Evolutionary conservation across 1,284 basidiomycete genomes (phyloP).

Genomic region (Erythrobasidium hasegawianum): DNA sequence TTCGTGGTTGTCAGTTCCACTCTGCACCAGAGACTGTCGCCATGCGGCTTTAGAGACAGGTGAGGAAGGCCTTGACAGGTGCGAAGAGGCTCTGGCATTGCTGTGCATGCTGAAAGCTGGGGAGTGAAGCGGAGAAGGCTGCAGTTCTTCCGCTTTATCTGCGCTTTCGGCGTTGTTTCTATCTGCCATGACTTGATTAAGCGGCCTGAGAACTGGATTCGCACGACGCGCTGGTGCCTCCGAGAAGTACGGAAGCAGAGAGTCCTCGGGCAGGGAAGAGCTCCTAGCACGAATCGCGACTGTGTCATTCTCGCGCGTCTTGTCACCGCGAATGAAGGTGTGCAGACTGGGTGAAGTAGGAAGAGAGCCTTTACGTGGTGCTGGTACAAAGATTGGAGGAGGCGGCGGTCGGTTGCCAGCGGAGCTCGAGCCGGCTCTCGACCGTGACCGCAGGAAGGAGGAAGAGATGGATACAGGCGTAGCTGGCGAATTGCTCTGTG

Average conservation of each 20-base stretch:
- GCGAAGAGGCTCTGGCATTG: slow-evolving; percentile 1
- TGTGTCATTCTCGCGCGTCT: neutral
- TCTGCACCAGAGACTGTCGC: too few species aligned
- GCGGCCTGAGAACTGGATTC: too few species aligned
- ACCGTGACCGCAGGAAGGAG: slow-evolving; percentile 2
- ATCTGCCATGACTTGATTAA: neutral
- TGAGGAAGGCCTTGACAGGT: neutral
- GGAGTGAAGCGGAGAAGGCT: neutral
- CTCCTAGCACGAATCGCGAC: neutral
- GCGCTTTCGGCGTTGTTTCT: neutral
- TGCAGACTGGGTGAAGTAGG: slow-evolving; percentile 5
- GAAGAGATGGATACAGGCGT: slow-evolving; percentile 1
- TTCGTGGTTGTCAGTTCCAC: too few species aligned
- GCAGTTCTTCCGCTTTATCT: neutral
- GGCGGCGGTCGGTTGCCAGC: neutral
- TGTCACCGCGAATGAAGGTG: neutral
- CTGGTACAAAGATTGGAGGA: neutral
- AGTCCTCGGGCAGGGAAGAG: slow-evolving; percentile 1
- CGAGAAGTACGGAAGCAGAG: neutral
- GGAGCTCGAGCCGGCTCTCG: neutral
- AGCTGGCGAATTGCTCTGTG: neutral
- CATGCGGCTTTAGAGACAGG: neutral
- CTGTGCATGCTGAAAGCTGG: neutral
- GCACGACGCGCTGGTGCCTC: too few species aligned
- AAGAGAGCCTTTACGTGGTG: slow-evolving; percentile 8